These are phyloP conservation scores for Linnemannia zychae DNA, from an alignment of 192 early-diverging fungal genomes.

Conservation along the genomic window DNA sequence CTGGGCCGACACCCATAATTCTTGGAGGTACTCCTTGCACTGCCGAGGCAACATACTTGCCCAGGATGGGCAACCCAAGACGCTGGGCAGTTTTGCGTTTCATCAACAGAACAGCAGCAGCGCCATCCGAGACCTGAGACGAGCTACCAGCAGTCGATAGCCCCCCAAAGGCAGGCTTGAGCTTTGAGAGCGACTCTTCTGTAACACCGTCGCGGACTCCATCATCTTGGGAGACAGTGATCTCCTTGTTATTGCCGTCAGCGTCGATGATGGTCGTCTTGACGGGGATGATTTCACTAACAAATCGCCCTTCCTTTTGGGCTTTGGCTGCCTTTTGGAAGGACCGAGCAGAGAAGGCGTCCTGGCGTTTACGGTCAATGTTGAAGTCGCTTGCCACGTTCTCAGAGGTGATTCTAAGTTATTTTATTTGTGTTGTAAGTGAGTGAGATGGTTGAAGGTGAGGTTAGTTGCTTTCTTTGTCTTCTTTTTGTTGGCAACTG, in stretches of 20 bases:
- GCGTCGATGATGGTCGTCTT: constrained; percentile 77
- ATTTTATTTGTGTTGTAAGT: not conserved
- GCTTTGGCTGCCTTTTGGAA: constrained; percentile 87
- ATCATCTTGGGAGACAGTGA: constrained; percentile 88
- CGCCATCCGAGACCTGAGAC: constrained; percentile 99
- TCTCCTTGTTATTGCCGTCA: constrained; percentile 75
- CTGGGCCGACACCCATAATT: constrained; percentile 98
- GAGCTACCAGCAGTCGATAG: constrained; percentile 93
- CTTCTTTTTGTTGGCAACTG: not conserved
- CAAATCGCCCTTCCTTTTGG: constrained; percentile 90
- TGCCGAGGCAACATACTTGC: constrained; percentile 88
- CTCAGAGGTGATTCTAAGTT: constrained; percentile 83
- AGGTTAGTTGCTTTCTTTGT: not conserved
- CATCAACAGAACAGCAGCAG: constrained; percentile 95
- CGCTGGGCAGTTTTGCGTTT: constrained; percentile 90
- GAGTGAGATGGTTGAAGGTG: too few species aligned
- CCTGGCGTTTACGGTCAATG: constrained; percentile 87
- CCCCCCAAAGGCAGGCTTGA: constrained; percentile 91
- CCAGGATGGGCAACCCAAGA: constrained; percentile 85
- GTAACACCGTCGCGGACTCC: constrained; percentile 89
- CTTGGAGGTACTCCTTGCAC: constrained; percentile 91
- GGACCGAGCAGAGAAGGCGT: constrained; percentile 88
- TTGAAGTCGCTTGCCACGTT: constrained; percentile 93
- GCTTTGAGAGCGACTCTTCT: constrained; percentile 82
- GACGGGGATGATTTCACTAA: constrained; percentile 92